Evolutionary conservation across 164 flowering plant species (phyloP), one percentile per base, ranked within the genome.

Genomic region (Vitis rupestris): DNA sequence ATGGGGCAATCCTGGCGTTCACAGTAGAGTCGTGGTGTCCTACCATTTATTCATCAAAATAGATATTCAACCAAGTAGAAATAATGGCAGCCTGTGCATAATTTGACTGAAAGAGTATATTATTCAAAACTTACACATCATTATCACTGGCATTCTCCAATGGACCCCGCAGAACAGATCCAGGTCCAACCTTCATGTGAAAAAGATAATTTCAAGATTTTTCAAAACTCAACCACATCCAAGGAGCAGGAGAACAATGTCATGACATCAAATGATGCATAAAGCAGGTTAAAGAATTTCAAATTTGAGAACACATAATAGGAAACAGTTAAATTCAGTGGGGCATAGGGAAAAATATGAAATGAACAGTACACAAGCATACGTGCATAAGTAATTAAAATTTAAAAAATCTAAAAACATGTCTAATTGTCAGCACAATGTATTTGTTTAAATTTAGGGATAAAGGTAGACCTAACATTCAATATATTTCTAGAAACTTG

Each of bases 121-220:
- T 59, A 52, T 16, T 8, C 7, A 61, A 23, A 70, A 81, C 95
- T 81, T 82, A 94, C 97, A 79, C 65, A 66, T 72, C 65, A 78
- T 76, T 73, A 6, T 51, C 50, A 60, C 84, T 84, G 27, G 88
- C 84, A 81, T 84, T 83, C 70, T 85, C 78, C 69, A 88, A 66
- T 9, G 97, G 97, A 66, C 89, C 97, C 47, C 85, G 89, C 69
- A 94, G 75, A 72, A 81, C 65, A 67, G 98, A 89, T 75, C 93
- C 93, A 72, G 90, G 88, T 47, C 90, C 97, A 81, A 94, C 87
- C 98, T 94, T 76, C 76, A 86, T 47, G 50, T 15, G 30, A 69
- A 56, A 74, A 50, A 54, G 27, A 66, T n/a, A 16, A 53, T 37
- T 37, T 37, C 44, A 37, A 37, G 44, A 37, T 37, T 37, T 37